phyloP scores from a whole-genome alignment of 2,329 filamentous ascomycete species.

The Lomentospora prolificans region DNA sequence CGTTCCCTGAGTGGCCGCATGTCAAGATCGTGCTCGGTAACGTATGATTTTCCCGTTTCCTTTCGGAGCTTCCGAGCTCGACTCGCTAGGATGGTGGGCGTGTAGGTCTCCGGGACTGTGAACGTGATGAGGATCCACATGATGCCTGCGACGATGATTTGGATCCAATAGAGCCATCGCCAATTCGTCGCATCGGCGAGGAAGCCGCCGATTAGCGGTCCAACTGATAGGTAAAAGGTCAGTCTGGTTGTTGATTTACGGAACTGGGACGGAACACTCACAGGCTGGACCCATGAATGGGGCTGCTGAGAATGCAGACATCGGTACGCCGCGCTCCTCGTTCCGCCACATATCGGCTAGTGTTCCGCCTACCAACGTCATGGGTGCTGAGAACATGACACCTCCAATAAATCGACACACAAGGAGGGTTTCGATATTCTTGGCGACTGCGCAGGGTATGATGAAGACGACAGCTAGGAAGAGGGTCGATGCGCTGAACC shows the following conservation, averaged over 20 bases:
- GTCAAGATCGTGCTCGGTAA: constrained; percentile 35
- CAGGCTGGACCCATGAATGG: constrained; percentile 52
- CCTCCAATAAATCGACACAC: constrained; percentile 62
- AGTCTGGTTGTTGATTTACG: no score
- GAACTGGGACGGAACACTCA: no score
- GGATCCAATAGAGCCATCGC: constrained; percentile 55
- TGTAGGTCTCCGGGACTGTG: constrained; percentile 50
- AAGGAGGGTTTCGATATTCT: constrained; percentile 49
- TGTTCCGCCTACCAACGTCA: constrained; percentile 53
- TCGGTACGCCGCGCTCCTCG: constrained; percentile 44
- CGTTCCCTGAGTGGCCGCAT: constrained; percentile 34
- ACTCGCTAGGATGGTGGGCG: constrained; percentile 43
- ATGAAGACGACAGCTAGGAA: constrained; percentile 56
- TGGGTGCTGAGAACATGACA: constrained; percentile 49
- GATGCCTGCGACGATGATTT: constrained; percentile 49
- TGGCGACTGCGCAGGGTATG: constrained; percentile 42
- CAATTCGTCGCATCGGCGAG: constrained; percentile 49
- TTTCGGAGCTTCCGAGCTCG: constrained; percentile 40
- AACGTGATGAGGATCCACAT: constrained; percentile 45
- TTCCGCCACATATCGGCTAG: constrained; percentile 54
- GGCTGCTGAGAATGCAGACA: constrained; percentile 50
- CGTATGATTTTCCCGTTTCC: constrained; percentile 45
- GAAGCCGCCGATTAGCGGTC: constrained; percentile 55
- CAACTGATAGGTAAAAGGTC: no score
- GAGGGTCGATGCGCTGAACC: background rate